Evolutionary conservation across 257 asterid species (phyloP).

Genomic region (Przewalskia tangutica): DNA sequence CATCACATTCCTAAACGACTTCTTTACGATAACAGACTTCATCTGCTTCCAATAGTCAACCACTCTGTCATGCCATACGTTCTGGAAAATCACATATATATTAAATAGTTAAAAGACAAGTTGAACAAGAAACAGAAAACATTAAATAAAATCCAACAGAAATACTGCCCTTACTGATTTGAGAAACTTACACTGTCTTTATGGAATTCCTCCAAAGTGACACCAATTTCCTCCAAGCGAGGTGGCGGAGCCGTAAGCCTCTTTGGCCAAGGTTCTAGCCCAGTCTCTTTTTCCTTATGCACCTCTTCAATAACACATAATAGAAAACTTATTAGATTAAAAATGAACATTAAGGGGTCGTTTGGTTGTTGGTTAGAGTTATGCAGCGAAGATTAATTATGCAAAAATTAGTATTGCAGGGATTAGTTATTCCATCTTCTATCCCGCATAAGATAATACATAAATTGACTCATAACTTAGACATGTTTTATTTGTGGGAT

Average conservation of each 20-base stretch:
- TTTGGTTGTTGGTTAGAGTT: no score
- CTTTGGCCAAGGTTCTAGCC: slow-evolving; percentile 80
- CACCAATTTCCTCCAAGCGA: slow-evolving; percentile 60
- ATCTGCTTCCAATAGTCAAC: slow-evolving; percentile 75
- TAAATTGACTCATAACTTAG: no score
- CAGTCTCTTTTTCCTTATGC: slow-evolving; percentile 67
- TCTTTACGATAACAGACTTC: slow-evolving; percentile 47
- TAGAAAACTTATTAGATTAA: not conserved
- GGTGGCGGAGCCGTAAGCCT: slow-evolving; percentile 75
- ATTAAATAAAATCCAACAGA: not conserved
- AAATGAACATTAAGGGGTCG: not conserved
- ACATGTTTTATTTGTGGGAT: no score
- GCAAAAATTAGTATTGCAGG: no score
- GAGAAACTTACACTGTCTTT: slow-evolving; percentile 60
- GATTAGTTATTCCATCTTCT: no score
- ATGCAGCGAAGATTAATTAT: no score
- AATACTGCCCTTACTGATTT: not conserved
- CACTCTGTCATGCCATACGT: slow-evolving; percentile 66
- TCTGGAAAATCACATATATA: slow-evolving; percentile 28
- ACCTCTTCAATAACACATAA: slow-evolving; percentile 36
- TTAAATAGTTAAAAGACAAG: not conserved
- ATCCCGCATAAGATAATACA: no score
- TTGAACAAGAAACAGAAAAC: not conserved
- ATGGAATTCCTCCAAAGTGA: slow-evolving; percentile 39
- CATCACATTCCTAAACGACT: slow-evolving; percentile 82